Evolutionary conservation across 805 yeast genomes (phyloP).

Genomic region (Yarrowia divulgata): DNA sequence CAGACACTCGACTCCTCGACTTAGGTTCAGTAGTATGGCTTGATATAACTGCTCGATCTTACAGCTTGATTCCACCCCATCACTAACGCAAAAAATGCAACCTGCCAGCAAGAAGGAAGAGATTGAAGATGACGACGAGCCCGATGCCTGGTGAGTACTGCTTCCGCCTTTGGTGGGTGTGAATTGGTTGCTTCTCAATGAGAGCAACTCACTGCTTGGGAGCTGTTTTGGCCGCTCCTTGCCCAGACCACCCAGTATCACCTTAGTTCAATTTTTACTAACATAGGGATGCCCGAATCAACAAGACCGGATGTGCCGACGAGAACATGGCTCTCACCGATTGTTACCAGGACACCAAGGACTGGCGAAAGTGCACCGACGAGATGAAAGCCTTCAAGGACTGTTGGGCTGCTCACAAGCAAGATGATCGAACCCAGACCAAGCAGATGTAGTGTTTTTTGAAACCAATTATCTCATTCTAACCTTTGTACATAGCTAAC

Average conservation of each 20-base stretch:
- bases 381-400: constrained; percentile 68
- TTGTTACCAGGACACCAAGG: constrained; percentile 82
- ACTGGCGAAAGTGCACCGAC: constrained; percentile 75
- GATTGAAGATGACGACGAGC: constrained; percentile 61
- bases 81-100: constrained; percentile 11
- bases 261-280: neutral
- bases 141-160: constrained; percentile 68
- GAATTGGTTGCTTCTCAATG: neutral
- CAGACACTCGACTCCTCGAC: constrained; percentile 11
- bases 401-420: constrained; percentile 69
- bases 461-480: neutral
- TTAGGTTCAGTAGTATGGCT: constrained; percentile 30
- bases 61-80: neutral
- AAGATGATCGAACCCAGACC: constrained; percentile 55
- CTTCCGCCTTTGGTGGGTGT: neutral
- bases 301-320: constrained; percentile 74
- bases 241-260: too few species aligned
- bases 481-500: constrained; percentile 25
- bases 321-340: constrained; percentile 74
- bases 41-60: constrained; percentile 30
- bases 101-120: constrained; percentile 38
- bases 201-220: neutral
- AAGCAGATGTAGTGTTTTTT: constrained; percentile 25
- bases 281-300: constrained; percentile 71
- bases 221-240: neutral